These are phyloP conservation scores for Ogataea wickerhamii DNA, from an alignment of 805 yeast species.

Conservation along the genomic window DNA sequence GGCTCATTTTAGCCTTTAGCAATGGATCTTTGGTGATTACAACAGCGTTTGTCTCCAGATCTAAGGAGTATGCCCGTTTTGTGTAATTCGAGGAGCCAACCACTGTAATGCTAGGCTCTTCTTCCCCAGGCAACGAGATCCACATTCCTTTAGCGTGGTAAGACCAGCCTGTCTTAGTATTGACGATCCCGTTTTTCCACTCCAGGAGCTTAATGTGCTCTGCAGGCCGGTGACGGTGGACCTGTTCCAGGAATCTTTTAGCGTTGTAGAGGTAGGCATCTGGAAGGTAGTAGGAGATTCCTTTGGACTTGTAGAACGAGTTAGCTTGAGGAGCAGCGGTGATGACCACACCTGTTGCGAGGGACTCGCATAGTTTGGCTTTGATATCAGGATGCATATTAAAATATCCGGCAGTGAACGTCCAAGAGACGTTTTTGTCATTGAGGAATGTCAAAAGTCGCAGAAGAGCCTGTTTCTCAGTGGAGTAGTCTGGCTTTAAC, in stretches of 20 bases:
- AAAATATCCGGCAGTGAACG: conserved; percentile 95
- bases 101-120: conserved; percentile 66
- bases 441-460: conserved; percentile 56
- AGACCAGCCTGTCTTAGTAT: conserved; percentile 86
- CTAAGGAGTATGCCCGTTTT: conserved; percentile 79
- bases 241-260: conserved; percentile 49
- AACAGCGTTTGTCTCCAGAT: conserved; percentile 84
- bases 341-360: conserved; percentile 65
- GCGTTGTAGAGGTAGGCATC: conserved; percentile 82
- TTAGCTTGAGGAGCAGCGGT: conserved; percentile 94
- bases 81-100: conserved; percentile 95
- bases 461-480: conserved; percentile 73
- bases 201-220: conserved; percentile 59
- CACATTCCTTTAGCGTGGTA: conserved; percentile 97
- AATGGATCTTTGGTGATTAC: conserved; percentile 64
- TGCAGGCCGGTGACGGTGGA: conserved; percentile 33
- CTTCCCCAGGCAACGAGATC: conserved; percentile 59
- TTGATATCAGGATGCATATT: conserved; percentile 80
- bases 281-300: conserved; percentile 78
- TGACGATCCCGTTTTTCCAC: conserved; percentile 86
- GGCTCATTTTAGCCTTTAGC: conserved; percentile 53
- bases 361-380: conserved; percentile 50
- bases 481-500: conserved; percentile 62
- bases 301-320: conserved; percentile 83
- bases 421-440: conserved; percentile 61